Base-by-base conservation (phyloP, 192 early-diverging fungal genomes). In the Backusella circina region DNA sequence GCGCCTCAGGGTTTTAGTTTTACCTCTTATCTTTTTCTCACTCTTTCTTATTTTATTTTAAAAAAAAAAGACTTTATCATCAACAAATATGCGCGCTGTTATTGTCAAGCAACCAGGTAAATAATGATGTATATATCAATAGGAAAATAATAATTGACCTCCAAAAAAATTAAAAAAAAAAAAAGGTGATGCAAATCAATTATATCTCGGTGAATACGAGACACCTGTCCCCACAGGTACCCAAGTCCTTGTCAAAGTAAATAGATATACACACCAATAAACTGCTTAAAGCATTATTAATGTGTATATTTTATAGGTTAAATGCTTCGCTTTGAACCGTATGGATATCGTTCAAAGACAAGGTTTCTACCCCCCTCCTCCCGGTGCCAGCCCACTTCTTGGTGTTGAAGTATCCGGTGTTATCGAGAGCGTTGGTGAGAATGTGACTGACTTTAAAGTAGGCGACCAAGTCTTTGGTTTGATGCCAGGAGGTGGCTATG, bases 311-410 rank as follows among this genome's bases (percentile, higher is more conserved):
- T 66, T 1, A 35, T 51, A 89, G 83, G 77, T 89, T 37, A 75
- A 84, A 41, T 84, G 74, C 64, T 92, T 95, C 81, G 89, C 82
- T 30, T 78, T 93, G 65, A 95, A 95, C 72, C 88, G 94, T 21
- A 91, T 93, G 91, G 94, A 95, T 75, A 85, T 92, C 64, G 5
- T 88, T 9, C 94, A 95, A 80, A 88, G 94, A 41, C 77, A 91
- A 61, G 92, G 92, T 10, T 65, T 51, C n/a, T 94, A 95, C 65
- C 91, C 91, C 21, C 73, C 87, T 33, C 92, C 92, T 13, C 77
- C 85, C 0, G 85, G 84, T 33, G 91, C 85, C 21, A 86, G 90
- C 30, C 71, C 80, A 9, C 90, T 94, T 66, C 84, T 95, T 12
- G 94, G 94, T 26, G 91, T 93, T 15, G 94, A 95, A 80, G 86